Percentiles rank a stretch among this genome's conserved stretches.
Conservation (phyloP, 2,329 filamentous ascomycete genomes). For the Alternaria ethzedia region DNA sequence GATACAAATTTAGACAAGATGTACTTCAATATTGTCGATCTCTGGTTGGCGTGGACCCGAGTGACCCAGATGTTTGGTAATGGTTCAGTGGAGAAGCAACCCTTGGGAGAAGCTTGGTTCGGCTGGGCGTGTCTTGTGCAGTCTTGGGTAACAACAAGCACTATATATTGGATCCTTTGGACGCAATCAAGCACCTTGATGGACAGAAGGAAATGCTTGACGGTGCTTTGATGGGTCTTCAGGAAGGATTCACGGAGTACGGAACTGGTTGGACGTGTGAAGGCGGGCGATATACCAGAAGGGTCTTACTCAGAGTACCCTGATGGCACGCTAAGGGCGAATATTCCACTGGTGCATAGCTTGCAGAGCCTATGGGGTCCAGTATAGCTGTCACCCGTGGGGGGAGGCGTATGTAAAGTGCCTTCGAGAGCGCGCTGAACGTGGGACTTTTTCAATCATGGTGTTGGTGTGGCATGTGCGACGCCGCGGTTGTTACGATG, state of each 20-base stretch:
- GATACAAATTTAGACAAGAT: background rate
- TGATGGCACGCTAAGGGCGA: conserved; percentile 12
- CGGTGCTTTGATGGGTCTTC: background rate
- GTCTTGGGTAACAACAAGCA: conserved; percentile 5
- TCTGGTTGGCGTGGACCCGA: background rate
- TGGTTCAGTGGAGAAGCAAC: conserved; percentile 17
- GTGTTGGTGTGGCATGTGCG: conserved; percentile 1
- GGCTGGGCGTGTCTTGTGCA: conserved; percentile 5
- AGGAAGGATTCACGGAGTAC: background rate
- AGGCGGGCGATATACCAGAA: background rate
- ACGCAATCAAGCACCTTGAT: conserved; percentile 8
- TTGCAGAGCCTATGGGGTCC: background rate
- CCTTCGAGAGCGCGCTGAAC: background rate
- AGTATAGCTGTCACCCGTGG: background rate
- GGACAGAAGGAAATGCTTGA: conserved; percentile 2
- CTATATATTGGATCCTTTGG: conserved; percentile 8
- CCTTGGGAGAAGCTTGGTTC: conserved; percentile 4
- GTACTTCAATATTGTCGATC: background rate
- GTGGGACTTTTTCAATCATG: background rate
- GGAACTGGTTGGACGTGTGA: background rate
- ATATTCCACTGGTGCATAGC: conserved; percentile 1
- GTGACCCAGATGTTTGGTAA: background rate
- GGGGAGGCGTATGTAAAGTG: background rate
- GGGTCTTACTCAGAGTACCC: conserved; percentile 5
- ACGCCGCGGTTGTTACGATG: background rate